Evolutionary conservation across 495 filamentous ascomycete species (phyloP), one percentile per base, ranked within the genome.

Genomic region (Daldinia loculata): DNA sequence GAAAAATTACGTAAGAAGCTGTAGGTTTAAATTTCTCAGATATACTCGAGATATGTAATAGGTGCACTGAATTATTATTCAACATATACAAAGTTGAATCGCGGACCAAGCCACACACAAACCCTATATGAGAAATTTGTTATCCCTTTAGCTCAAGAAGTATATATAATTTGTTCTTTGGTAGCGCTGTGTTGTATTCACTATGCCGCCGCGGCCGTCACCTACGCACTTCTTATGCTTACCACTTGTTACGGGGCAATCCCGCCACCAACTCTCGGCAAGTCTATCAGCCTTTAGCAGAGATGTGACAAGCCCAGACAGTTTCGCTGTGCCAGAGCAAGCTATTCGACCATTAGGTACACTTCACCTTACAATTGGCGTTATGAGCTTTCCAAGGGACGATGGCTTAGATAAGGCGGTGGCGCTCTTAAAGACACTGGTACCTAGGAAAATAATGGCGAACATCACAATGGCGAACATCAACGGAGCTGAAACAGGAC

Each of bases 221-320:
- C 84, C 92, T n/a, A 97, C 94, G 0, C 94, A 97, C 78, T 97
- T 97, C 77, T 87, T 97, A 39, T 95, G 92, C 79, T 78, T 97
- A 56, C 93, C 94, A 9, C 88, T 97, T 66, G 83, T 91, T 63
- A 93, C 87, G 29, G 27, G 80, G 0, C 36, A 75, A 15, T 93
- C 92, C 1, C 82, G 89, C 14, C 84, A 85, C 0, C 88, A 93
- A 67, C 84, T 97, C 3, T 80, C 89, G 32, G 69, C 75, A 14
- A 87, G 87, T 2, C 78, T 97, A 17, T 78, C 81, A 3, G 60
- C 79, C 19, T 95, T 97, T 76, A 84, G 82, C 56, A 74, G 83
- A 9, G 85, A 89, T 38, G 81, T 91, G 39, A 76, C 80, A 11
- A 75, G 66, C 52, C 66, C 77, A 30, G 51, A 72, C 27, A 77